Base-by-base conservation (phyloP, 306 rosid genomes). In the Inga laurina region DNA sequence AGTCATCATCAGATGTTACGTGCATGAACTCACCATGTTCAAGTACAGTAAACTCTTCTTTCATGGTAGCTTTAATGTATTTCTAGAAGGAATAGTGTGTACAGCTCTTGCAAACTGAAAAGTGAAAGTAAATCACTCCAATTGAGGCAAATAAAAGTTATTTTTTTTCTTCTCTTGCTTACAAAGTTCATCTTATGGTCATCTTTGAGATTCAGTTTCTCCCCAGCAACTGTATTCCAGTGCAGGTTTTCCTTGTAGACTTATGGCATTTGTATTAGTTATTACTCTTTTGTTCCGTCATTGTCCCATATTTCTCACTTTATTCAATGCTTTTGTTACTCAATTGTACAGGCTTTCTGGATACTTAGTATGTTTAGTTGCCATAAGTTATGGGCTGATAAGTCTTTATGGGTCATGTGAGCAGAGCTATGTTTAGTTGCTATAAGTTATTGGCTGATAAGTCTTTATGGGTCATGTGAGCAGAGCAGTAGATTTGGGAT, bases 31-130 rank as follows among this genome's bases (percentile, higher is more conserved):
- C 74, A 61, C 54, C 65, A 35, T 44, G 77, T 79, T 82, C 75
- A 79, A 75, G 88, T 88, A 80, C 81, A 85, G 83, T 86, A 19
- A 61, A 43, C 46, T 78, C 16, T 64, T 13, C 15, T 59, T 77
- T 81, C 62, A 68, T 46, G 44, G 24, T 73, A 73, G 78, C 48
- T 73, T 73, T 85, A 15, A 64, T 69, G 77, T 46, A 22, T 72
- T 76, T 82, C 41, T 65, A 73, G 27, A 81, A 77, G 71, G 45
- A 74, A 22, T 68, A 32, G 54, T 46, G 79, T 83, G 79, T 85
- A 83, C 74, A 83, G 84, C 54, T 88, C 54, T 82, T 77, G 72
- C 65, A 69, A 68, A 82, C 78, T 30, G 37, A 74, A 66, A 65
- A 65, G 41, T 30, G 39, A 34, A 34, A 59, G 46, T 66, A 66